Evolutionary conservation across 73 alveolate species (phyloP), one percentile per base, ranked within the genome.

Genomic region (Paramecium caudatum): DNA sequence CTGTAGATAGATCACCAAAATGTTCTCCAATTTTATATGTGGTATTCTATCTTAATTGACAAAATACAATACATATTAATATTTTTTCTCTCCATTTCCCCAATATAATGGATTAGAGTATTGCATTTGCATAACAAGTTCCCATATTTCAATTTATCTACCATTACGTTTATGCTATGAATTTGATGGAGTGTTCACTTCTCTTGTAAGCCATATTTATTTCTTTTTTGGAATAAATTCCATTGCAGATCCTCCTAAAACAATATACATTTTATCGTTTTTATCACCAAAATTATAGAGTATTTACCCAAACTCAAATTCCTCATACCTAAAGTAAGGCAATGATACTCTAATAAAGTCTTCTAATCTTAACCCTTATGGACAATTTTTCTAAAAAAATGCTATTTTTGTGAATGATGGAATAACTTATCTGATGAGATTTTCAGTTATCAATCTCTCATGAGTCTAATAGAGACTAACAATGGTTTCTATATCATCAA

Each of bases 161-260:
- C 46, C 80, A 55, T 37, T 23, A 27, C 80, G 23, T 55, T 55
- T 55, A 8, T 43, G 23, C 30, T 55, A 27, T 55, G 23, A 21
- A 12, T 23, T 55, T 2, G 16, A 7, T 25, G 80, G 80, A 27
- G 41, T 55, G 9, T 25, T 55, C 3, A 37, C 8, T 10, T 4
- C 8, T 4, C 15, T 27, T 10, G 30, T 43, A 4, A 55, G 3
- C 0, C 9, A 12, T 27, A 27, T 21, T 23, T 55, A 21, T 55
- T 55, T 55, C 30, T 23, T 23, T 2, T 27, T 55, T 27, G 80
- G 80, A 55, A 55, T 10, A 55, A 23, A 55, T 21, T 55, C 41
- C 45, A 55, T 55, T 23, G 80, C 80, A 5, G 80, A 55, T 55
- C 80, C 80, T 23, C 30, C 80, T 43, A 55, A 55, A 6, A 55